Evolutionary conservation across 805 yeast species (phyloP).

Genomic region (Saccharomycopsis vini): DNA sequence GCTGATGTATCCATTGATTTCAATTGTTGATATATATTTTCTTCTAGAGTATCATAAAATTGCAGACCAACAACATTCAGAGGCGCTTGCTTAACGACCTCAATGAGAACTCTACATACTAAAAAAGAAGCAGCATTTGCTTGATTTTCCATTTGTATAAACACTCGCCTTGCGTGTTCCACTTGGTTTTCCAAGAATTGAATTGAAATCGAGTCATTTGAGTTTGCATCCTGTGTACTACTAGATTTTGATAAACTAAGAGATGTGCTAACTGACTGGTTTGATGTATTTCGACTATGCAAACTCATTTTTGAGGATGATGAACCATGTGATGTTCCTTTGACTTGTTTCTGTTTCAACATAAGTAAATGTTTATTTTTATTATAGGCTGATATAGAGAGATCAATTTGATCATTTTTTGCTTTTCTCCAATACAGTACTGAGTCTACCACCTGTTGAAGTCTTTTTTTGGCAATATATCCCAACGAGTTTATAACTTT

Average conservation of each 20-base stretch:
- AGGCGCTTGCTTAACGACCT: slow-evolving; percentile 83
- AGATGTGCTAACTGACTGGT: slow-evolving; percentile 5
- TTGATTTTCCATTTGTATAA: slow-evolving; percentile 78
- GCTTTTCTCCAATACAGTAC: slow-evolving; percentile 98
- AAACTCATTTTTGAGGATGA: slow-evolving; percentile 13
- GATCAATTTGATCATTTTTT: slow-evolving; percentile 51
- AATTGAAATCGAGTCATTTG: slow-evolving; percentile 9
- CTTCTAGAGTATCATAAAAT: slow-evolving; percentile 76
- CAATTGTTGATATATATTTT: slow-evolving; percentile 84
- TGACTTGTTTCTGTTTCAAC: slow-evolving; percentile 10
- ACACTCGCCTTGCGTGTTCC: slow-evolving; percentile 47
- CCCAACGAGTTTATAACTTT: slow-evolving; percentile 80
- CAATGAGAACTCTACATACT: slow-evolving; percentile 83
- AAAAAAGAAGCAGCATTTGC: slow-evolving; percentile 81
- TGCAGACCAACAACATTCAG: slow-evolving; percentile 67
- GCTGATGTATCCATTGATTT: slow-evolving; percentile 75
- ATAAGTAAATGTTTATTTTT: slow-evolving; percentile 10
- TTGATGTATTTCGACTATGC: slow-evolving; percentile 17
- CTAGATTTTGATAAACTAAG: neutral
- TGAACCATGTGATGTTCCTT: slow-evolving; percentile 11
- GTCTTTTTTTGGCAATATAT: slow-evolving; percentile 79
- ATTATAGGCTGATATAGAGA: slow-evolving; percentile 10
- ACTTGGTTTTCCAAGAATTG: slow-evolving; percentile 24
- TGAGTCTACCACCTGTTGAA: slow-evolving; percentile 93
- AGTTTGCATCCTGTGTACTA: neutral